Base-by-base conservation (phyloP, 305 asterid genomes). In the Fraxinus albicans region DNA sequence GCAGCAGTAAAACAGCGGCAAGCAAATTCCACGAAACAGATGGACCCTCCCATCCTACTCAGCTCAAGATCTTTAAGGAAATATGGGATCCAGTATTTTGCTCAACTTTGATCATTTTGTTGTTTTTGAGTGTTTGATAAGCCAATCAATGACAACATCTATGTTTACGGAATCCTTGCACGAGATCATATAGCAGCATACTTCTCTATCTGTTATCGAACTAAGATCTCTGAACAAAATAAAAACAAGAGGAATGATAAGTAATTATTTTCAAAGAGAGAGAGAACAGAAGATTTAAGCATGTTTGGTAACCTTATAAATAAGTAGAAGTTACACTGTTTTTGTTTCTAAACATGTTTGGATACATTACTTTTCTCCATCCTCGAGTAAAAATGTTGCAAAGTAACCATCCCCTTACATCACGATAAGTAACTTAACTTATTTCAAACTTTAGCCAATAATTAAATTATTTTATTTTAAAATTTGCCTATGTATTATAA, bases 161-260 rank as follows among this genome's bases (percentile, higher is more conserved):
- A 93, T 93, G 90, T 93, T 92, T 70, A 91, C 90, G n/a, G 91
- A 85, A 9, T 95, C 98, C 91, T 93, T 95, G 92, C 99, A 95
- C 12, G 99, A 95, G 81, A 94, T 93, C 99, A 94, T 95, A 69
- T 94, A 93, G 91, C 99, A 92, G 90, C 98, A 93, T 35, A 95
- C 97, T 90, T 95, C 99, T 86, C 99, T 90, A 75, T 93, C 98
- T 1, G 91, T 65, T 35, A 93, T 81, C 1, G 97, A 89, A 35
- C 86, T 91, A 10, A 95, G 89, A 82, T 89, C 96, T 85, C 99
- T 95, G 88, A 36, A 77, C 65, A 83, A 23, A 1, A 77, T 23
- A 8, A 63, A 36, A 65, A n/a, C 15, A 34, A 1, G 17, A 77
- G 2, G 0, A 81, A 29, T 1, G 17, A 17, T 31, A 35, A 21